A percentile compares a stretch with the other conserved stretches of the same genome.
Evolutionary conservation across 371 early-diverging fungal genomes (phyloP).

Genomic region (Mortierella sp.): DNA sequence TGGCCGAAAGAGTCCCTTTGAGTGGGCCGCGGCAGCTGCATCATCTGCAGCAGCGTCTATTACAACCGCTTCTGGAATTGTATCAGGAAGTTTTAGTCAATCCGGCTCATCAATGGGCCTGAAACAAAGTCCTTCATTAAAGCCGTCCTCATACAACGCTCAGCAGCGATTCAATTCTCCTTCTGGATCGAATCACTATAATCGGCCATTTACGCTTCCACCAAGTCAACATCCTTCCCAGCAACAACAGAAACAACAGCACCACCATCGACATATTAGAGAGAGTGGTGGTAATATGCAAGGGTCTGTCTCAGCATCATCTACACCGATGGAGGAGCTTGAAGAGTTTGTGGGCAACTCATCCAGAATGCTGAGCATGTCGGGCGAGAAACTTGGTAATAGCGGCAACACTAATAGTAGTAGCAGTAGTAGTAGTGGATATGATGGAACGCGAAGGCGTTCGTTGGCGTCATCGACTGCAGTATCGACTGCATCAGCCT

Average conservation of each 20-base stretch:
- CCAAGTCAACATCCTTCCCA: neutral
- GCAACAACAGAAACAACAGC: slow-evolving; percentile 14
- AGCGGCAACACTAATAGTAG: neutral
- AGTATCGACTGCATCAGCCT: slow-evolving; percentile 13
- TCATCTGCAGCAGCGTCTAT: slow-evolving; percentile 32
- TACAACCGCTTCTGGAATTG: slow-evolving; percentile 32
- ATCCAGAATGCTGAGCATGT: neutral
- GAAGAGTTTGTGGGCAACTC: slow-evolving; percentile 2
- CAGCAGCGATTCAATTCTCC: slow-evolving; percentile 15
- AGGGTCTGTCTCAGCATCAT: slow-evolving; percentile 7
- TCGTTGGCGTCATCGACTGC: slow-evolving; percentile 14
- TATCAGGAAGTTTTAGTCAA: slow-evolving; percentile 35
- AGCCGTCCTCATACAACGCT: neutral
- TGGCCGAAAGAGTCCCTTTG: slow-evolving; percentile 50
- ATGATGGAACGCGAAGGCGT: slow-evolving; percentile 5
- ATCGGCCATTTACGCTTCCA: slow-evolving; percentile 14
- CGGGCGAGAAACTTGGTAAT: slow-evolving; percentile 1
- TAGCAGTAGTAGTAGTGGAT: neutral
- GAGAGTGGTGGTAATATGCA: neutral
- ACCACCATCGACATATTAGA: neutral
- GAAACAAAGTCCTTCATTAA: slow-evolving; percentile 17
- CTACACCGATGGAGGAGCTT: slow-evolving; percentile 7
- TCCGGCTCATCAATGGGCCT: neutral
- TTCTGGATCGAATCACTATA: slow-evolving; percentile 21
- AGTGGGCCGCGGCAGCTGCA: slow-evolving; percentile 45